Evolutionary conservation across 257 asterid species (phyloP).

Genomic region (Echium plantagineum): DNA sequence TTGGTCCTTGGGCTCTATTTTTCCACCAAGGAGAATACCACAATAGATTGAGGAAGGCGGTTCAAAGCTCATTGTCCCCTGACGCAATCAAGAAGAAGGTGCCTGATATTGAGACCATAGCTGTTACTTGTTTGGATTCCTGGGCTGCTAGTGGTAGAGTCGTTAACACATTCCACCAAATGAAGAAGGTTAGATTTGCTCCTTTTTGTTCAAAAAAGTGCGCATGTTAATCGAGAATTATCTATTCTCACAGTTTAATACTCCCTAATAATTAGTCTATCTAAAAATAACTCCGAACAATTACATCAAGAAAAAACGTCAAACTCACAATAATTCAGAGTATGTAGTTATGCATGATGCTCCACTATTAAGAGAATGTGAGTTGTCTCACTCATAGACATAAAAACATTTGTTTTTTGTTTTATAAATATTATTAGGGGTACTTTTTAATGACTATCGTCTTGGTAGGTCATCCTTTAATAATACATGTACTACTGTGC

Average conservation of each 20-base stretch:
- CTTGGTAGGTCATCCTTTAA: slow-evolving; percentile 6
- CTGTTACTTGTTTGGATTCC: slow-evolving; percentile 32
- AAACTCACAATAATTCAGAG: neutral
- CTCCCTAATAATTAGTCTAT: too few relatives aligned
- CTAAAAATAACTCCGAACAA: too few relatives aligned
- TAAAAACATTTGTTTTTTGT: slow-evolving; percentile 13
- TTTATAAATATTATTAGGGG: too few relatives aligned
- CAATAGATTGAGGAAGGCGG: slow-evolving; percentile 37
- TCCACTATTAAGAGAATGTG: neutral
- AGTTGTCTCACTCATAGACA: neutral
- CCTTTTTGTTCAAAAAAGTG: too few relatives aligned
- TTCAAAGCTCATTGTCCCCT: slow-evolving; percentile 40
- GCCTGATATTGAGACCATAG: slow-evolving; percentile 34
- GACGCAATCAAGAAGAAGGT: slow-evolving; percentile 33
- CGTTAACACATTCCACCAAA: slow-evolving; percentile 42
- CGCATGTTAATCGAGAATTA: too few relatives aligned
- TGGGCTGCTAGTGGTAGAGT: slow-evolving; percentile 23
- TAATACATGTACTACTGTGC: neutral
- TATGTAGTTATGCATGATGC: neutral
- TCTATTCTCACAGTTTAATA: too few relatives aligned
- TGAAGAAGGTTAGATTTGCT: slow-evolving; percentile 40
- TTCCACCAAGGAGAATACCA: slow-evolving; percentile 71
- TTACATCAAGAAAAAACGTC: too few relatives aligned
- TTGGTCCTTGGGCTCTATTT: slow-evolving; percentile 64
- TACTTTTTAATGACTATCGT: neutral